Percentiles rank a stretch among this genome's conserved stretches.
These are phyloP conservation scores for Kurtzmaniella quercitrusa DNA, from an alignment of 1,139 yeast species.

Conservation along the genomic window DNA sequence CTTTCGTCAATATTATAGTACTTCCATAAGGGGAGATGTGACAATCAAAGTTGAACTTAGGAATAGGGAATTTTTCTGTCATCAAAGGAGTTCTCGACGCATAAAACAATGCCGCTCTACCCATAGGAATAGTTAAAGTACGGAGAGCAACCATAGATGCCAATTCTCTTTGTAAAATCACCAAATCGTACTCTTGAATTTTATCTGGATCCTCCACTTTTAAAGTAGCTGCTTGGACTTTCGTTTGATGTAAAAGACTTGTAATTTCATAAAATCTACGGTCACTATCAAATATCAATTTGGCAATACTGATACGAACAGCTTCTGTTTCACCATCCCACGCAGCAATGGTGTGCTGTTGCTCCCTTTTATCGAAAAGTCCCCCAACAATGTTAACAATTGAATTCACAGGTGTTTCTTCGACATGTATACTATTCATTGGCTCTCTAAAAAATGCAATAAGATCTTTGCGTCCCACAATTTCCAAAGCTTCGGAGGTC, in stretches of 20 bases:
- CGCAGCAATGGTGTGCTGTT: conserved; percentile 31
- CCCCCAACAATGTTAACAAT: conserved; percentile 46
- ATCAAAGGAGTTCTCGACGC: conserved; percentile 73
- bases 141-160: conserved; percentile 65
- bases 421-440: conserved; percentile 4
- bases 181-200: conserved; percentile 42
- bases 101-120: conserved; percentile 68
- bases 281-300: conserved; percentile 71
- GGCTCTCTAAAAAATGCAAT: conserved; percentile 21
- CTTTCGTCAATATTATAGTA: conserved; percentile 58
- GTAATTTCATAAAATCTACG: conserved; percentile 78
- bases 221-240: conserved; percentile 50
- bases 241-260: conserved; percentile 64
- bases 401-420: conserved; percentile 1
- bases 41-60: conserved; percentile 68
- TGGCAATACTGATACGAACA: conserved; percentile 62
- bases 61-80: conserved; percentile 81
- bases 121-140: conserved; percentile 74
- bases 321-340: conserved; percentile 71
- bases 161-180: conserved; percentile 56
- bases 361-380: conserved; percentile 43
- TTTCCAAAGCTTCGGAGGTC: conserved; percentile 45
- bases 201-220: conserved; percentile 23
- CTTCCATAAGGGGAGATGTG: conserved; percentile 63
- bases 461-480: conserved; percentile 69